A percentile compares a stretch with the other conserved stretches of the same genome.
These are phyloP conservation scores for Wickerhamomyces queroliae DNA, from an alignment of 805 yeast genomes.

Conservation along the genomic window DNA sequence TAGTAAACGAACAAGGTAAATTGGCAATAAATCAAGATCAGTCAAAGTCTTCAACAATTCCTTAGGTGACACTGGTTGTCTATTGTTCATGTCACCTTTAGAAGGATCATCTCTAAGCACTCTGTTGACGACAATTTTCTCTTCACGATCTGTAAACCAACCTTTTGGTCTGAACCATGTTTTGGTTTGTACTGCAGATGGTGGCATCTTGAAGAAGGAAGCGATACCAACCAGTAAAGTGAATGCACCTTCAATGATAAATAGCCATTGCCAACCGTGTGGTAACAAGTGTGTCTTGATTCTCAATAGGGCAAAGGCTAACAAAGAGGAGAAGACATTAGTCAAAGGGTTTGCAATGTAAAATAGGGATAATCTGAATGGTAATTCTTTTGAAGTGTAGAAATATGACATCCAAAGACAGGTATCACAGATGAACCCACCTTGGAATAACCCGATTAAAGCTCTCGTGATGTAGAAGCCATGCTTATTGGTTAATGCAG, in stretches of 20 bases:
- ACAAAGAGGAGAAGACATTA: conserved; percentile 37
- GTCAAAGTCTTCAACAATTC: conserved; percentile 32
- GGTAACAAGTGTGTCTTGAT: conserved; percentile 39
- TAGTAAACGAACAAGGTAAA: conserved; percentile 41
- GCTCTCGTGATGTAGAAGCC: conserved; percentile 42
- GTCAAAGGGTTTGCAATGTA: conserved; percentile 50
- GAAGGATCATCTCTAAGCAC: conserved; percentile 57
- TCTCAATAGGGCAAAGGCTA: conserved; percentile 49
- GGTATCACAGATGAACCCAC: conserved; percentile 64
- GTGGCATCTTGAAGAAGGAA: conserved; percentile 45
- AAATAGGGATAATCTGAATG: conserved; percentile 53
- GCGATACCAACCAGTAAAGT: conserved; percentile 47
- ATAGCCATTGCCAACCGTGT: conserved; percentile 62
- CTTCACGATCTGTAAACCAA: conserved; percentile 47
- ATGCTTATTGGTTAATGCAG: conserved; percentile 31
- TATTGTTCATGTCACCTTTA: conserved; percentile 58
- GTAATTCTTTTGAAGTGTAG: conserved; percentile 51
- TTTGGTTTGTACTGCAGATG: conserved; percentile 49
- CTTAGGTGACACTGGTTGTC: conserved; percentile 39
- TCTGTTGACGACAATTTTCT: conserved; percentile 49
- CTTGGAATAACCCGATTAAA: conserved; percentile 48
- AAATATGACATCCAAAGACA: conserved; percentile 62
- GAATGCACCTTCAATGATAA: conserved; percentile 54
- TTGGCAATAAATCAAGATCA: conserved; percentile 53
- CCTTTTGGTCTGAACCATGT: conserved; percentile 44